These are phyloP conservation scores for Aspergillus sparsus DNA, from an alignment of 495 filamentous ascomycete genomes.

Conservation along the genomic window DNA sequence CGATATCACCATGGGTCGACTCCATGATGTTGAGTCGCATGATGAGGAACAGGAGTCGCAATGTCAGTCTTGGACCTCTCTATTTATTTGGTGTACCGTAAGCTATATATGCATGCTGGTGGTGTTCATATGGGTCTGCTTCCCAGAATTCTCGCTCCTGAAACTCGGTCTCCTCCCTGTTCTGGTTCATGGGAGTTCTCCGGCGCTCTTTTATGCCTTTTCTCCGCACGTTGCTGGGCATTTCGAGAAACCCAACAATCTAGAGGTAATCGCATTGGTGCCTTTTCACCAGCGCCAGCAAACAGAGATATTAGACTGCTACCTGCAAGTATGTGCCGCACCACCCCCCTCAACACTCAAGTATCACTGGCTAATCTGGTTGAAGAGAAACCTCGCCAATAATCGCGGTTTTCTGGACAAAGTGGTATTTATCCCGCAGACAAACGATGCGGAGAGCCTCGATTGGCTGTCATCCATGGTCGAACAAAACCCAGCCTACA, in stretches of 20 bases:
- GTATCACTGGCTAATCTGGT: conserved; percentile 11
- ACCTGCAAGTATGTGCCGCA: conserved; percentile 39
- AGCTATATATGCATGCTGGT: conserved; percentile 30
- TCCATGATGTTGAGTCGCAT: conserved; percentile 16
- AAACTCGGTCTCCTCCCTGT: conserved; percentile 26
- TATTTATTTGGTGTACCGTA: conserved; percentile 29
- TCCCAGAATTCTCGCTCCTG: conserved; percentile 27
- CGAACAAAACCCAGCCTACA: conserved; percentile 31
- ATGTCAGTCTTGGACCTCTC: conserved; percentile 18
- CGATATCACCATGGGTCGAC: conserved; percentile 29
- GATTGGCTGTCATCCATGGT: conserved; percentile 43
- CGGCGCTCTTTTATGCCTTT: conserved; percentile 36
- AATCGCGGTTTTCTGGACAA: conserved; percentile 57
- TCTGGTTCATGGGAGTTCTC: conserved; percentile 27
- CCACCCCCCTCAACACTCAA: not conserved
- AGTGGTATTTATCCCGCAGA: conserved; percentile 55
- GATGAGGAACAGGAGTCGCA: not conserved
- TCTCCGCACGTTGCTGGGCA: conserved; percentile 28
- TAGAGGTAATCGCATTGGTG: conserved; percentile 52
- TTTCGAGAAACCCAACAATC: conserved; percentile 43
- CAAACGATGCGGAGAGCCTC: conserved; percentile 45
- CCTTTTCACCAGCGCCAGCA: conserved; percentile 49
- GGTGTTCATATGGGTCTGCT: conserved; percentile 25
- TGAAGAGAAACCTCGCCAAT: conserved; percentile 49
- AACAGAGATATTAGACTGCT: conserved; percentile 55